Base-by-base conservation (phyloP, 2,329 filamentous ascomycete genomes). In the Pseudogymnoascus sp. region DNA sequence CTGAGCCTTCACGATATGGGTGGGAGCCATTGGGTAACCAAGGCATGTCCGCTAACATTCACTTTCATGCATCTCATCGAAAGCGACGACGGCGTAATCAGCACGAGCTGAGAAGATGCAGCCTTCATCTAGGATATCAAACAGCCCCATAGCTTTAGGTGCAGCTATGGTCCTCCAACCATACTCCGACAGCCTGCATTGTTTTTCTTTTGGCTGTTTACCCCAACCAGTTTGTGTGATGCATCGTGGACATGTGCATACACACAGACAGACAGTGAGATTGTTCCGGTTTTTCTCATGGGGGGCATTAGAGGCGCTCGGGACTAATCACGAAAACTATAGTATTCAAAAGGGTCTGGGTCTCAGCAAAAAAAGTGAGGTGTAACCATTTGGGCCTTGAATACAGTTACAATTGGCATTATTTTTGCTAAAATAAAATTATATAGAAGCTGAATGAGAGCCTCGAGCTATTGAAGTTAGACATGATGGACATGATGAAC, bases 1-100 rank as follows among this genome's bases (percentile, higher is more conserved):
- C 5, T 33, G 9, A 5, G 29, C 15, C 15, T 33, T 54, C 47
- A 33, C 29, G 15, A 54, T 54, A 54, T 54, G n/a, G 29, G 47
- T 54, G 47, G 29, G 47, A 54, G n/a, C 47, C 26, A 54, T 33
- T 54, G 47, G 47, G 47, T 54, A 54, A 54, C 47, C 47, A 54
- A 5, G 29, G 47, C 47, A 10, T 54, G 47, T 54, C 29, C 13
- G 15, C n/a, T 15, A 33, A 54, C 31, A 54, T 33, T 26, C 9
- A 54, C 47, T 5, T 33, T 54, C 21, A 54, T 54, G 47, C 47
- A 54, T 54, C 47, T 54, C 29, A 17, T 54, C 47, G 9, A 54
- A 54, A 54, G 17, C n/a, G 47, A 54, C 4, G 47, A 21, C 47
- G 15, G n/a, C n/a, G 15, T 33, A 54, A 4, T 17, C 26, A 54